Evolutionary conservation across 441 rosid species (phyloP).

Genomic region (Pelargonium myrrhifolium): DNA sequence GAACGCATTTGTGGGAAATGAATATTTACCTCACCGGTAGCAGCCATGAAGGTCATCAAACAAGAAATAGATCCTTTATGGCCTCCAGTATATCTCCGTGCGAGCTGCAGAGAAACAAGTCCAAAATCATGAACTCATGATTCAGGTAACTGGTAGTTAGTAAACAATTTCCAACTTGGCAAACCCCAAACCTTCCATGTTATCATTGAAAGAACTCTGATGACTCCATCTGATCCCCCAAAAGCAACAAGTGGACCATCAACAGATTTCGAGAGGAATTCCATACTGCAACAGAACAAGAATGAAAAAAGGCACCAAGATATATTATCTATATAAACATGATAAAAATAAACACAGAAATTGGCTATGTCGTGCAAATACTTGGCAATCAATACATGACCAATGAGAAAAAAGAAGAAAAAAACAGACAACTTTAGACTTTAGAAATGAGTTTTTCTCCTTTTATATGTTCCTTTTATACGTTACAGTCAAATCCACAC

Average conservation of each 20-base stretch:
- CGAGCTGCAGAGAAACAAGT: slow-evolving; percentile 60
- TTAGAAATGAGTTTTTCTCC: background rate
- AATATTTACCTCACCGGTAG: slow-evolving; percentile 85
- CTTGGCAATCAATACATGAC: background rate
- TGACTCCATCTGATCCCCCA: slow-evolving; percentile 96
- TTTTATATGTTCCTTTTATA: too few relatives aligned
- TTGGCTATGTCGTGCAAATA: background rate
- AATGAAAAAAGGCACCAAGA: slow-evolving; percentile 1
- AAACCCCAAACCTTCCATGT: slow-evolving; percentile 78
- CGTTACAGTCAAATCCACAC: background rate
- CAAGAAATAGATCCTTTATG: slow-evolving; percentile 94
- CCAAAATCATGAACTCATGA: slow-evolving; percentile 11
- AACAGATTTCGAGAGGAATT: slow-evolving; percentile 72
- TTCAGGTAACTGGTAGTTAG: background rate
- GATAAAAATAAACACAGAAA: slow-evolving; percentile 4
- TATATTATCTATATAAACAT: slow-evolving; percentile 4
- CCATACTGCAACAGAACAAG: slow-evolving; percentile 62
- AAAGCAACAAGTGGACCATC: slow-evolving; percentile 97
- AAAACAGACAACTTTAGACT: too few relatives aligned
- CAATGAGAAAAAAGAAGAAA: background rate
- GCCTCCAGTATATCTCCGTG: slow-evolving; percentile 88
- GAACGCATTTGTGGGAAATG: background rate
- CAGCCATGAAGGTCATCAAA: slow-evolving; percentile 94
- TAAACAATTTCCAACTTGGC: background rate
- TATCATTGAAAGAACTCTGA: slow-evolving; percentile 97